Conservation (phyloP, 495 filamentous ascomycete genomes). For the Annulohypoxylon nitens region DNA sequence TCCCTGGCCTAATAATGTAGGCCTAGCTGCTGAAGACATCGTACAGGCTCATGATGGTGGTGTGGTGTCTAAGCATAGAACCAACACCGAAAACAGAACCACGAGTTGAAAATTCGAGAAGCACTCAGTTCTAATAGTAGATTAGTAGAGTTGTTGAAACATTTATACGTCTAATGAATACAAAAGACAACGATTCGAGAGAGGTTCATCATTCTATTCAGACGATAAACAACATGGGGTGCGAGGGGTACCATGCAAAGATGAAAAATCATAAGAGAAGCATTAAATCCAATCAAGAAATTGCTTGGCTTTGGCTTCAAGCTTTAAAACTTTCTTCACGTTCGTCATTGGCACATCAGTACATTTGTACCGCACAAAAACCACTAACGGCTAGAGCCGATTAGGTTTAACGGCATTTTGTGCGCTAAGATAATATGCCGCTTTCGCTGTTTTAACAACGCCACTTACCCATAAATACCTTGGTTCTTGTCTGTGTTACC, state of each 20-base stretch:
- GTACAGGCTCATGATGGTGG: conserved; percentile 55
- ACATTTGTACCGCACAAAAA: conserved; percentile 24
- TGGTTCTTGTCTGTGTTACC: neutral
- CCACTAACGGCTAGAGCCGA: conserved; percentile 20
- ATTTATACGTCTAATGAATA: conserved; percentile 25
- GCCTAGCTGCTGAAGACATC: conserved; percentile 61
- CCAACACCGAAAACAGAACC: conserved; percentile 7
- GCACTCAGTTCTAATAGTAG: neutral
- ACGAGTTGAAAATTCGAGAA: neutral
- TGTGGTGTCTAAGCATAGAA: conserved; percentile 6
- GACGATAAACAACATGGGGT: conserved; percentile 17
- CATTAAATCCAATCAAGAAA: conserved; percentile 37
- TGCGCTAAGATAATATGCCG: conserved; percentile 35
- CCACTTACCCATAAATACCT: conserved; percentile 19
- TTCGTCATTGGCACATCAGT: conserved; percentile 48
- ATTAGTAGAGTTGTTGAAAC: conserved; percentile 15
- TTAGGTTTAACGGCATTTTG: conserved; percentile 24
- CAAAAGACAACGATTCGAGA: neutral
- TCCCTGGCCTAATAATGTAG: conserved; percentile 59
- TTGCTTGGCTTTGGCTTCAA: conserved; percentile 36
- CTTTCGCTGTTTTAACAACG: conserved; percentile 20
- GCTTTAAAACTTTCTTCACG: conserved; percentile 11
- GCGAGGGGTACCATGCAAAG: conserved; percentile 23
- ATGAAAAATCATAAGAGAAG: conserved; percentile 9
- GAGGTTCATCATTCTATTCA: conserved; percentile 28